Evolutionary conservation across 495 filamentous ascomycete species (phyloP), one percentile per base, ranked within the genome.

Genomic region (Trichoderma asperelloides): DNA sequence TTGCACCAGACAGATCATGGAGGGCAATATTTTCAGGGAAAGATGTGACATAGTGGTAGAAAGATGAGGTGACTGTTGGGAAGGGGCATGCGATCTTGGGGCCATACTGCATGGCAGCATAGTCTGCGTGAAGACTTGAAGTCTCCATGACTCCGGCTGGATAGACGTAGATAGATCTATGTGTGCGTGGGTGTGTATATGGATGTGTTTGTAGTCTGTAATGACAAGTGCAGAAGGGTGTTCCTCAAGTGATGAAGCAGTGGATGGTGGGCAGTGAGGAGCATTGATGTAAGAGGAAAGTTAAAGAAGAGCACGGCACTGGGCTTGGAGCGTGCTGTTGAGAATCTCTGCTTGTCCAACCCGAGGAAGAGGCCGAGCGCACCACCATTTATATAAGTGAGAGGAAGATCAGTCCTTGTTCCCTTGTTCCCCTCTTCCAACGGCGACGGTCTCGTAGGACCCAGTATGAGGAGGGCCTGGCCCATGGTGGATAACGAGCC

Each of bases 1-100:
- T 33, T 16, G 13, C 43, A 21, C 30, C 37, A 49, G 63, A 63
- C 39, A 65, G 37, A 41, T 65, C 64, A 11, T 47, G 45, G 30
- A 37, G 51, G 33, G 66, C 57, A 28, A 68, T 27, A 30, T 43
- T 37, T 3, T 68, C 47, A 6, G 66, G 66, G 23, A 39, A 64
- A 6, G 27, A 47, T 15, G 12, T 33, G 4, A 33, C 66, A 64
- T 64, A 13, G 25, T 68, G 66, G 37, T 68, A 63, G 39, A 68
- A 64, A 0, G 66, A 28, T 23, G 66, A 18, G 4, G 66, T 68
- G 0, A 68, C 66, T 18, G 66, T 68, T 25, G 66, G 40, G 41
- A 68, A 68, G 15, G 64, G 64, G 27, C 64, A 65, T n/a, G 55
- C 23, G 12, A 60, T 13, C 55, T 28, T 30, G 23, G 55, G 55